Evolutionary conservation across 225 moss, liverwort and hornwort genomes (phyloP), one percentile per base, ranked within the genome.

Genomic region (Takakia lepidozioides): DNA sequence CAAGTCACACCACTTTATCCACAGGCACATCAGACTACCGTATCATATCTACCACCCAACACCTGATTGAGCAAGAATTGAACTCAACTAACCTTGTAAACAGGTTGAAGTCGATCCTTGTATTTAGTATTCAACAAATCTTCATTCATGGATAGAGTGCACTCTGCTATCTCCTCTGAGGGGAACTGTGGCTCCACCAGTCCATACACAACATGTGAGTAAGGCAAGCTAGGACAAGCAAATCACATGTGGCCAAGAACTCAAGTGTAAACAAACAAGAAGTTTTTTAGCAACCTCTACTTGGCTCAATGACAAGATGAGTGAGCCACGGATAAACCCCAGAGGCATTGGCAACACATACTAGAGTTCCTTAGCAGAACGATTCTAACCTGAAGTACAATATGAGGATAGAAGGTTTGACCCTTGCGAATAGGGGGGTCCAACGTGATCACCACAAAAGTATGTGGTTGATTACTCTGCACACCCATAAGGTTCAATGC

Each of bases 391-490:
- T 98, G 98, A 35, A 98, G 70, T 27, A 98, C 98, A 52, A 98
- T 98, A 35, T 98, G 98, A 5, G 98, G 98, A 32, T 98, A 98
- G 29, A 98, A 98, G 0, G 98, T 98, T 67, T 98, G 98, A 26
- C 98, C 98, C 74, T 98, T 98, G 20, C 98, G 82, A 61, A 98
- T 98, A 0, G 98, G 98, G 27, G 98, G 98, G 49, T 98, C 98
- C 29, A 98, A 60, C 1, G 98, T 98, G 44, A 98, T 98, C 19
- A 98, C 87, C 49, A 98, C 98, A 66, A 83, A 98, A 0, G 87
- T 98, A 43, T 87, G 87, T 40, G 89, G 90, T 48, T 95, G 95
- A 66, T 87, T 91, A 10, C 87, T 87, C 98, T 82, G 69, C 29
- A 29, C 8, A 38, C 22, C 24, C 37, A 52, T 26, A 52, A 25